A percentile compares a stretch with the other conserved stretches of the same genome.
phyloP scores from a whole-genome alignment of 257 asterid species.

The Forsythia viridissima region DNA sequence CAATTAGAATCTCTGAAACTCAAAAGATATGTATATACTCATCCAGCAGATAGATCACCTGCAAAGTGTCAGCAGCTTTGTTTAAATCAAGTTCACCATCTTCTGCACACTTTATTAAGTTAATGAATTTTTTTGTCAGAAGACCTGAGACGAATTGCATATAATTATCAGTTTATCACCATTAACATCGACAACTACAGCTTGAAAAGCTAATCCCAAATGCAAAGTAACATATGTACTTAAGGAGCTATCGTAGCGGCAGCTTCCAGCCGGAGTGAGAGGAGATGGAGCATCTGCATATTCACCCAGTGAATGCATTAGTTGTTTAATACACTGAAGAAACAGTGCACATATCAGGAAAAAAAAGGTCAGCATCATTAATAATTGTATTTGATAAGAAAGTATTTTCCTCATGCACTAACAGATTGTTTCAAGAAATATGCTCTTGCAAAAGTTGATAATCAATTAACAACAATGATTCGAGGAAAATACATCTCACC shows the following conservation, averaged over 20 bases:
- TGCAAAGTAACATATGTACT: slow-evolving; percentile 41
- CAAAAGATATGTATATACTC: neutral
- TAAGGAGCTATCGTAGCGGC: slow-evolving; percentile 93
- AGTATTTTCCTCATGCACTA: neutral
- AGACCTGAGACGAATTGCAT: slow-evolving; percentile 37
- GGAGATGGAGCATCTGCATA: slow-evolving; percentile 83
- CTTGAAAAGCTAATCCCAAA: neutral
- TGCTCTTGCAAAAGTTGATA: neutral
- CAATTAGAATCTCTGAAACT: neutral
- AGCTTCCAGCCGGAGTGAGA: slow-evolving; percentile 86
- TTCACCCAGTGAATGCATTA: slow-evolving; percentile 7
- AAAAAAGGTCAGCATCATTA: neutral
- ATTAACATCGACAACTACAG: neutral
- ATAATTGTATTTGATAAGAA: neutral
- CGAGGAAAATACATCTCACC: slow-evolving; percentile 46
- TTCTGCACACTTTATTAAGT: slow-evolving; percentile 55
- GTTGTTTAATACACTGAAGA: neutral
- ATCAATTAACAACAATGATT: slow-evolving; percentile 4
- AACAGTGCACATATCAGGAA: neutral
- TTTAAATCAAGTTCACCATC: slow-evolving; percentile 91
- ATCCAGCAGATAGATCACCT: slow-evolving; percentile 33
- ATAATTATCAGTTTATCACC: neutral
- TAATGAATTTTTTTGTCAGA: slow-evolving; percentile 48
- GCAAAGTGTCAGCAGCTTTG: slow-evolving; percentile 80
- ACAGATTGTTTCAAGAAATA: slow-evolving; percentile 7